Evolutionary conservation across 805 yeast genomes (phyloP), one percentile per base, ranked within the genome.

Genomic region (Saccharomycopsis javanensis): DNA sequence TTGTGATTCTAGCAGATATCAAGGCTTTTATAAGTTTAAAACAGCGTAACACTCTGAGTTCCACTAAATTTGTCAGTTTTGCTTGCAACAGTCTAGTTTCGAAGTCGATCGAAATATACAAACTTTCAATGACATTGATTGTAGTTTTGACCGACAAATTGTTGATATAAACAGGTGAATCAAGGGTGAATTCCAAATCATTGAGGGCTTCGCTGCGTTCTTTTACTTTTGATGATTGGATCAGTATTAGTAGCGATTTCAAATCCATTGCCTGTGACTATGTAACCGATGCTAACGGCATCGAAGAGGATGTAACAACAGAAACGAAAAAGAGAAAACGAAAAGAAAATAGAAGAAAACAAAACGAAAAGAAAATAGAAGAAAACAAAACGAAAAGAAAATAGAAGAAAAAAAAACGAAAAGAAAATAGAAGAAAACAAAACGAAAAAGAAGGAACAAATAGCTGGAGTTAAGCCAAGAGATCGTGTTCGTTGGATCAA

Each of bases 121-220:
- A 20, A 18, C 53, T 23, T 25, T 54, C 48, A 15, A 54, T 30
- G 1, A 54, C 20, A 35, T 13, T 15, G 7, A 13, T 54, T 15
- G 51, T 30, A 7, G 30, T 37, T 27, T 59, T 57, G 4, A 34
- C 51, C 5, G 53, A 20, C 4, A 53, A 16, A 18, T 57, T 51
- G 35, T 33, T 50, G 51, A 54, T 54, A 58, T 8, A 66, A 20
- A 35, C 55, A 46, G 13, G 59, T 33, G 23, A 54, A 16, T 37
- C 53, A 34, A 53, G 30, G 2, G 61, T 66, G 54, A 65, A 69
- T 10, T 73, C 73, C 28, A 80, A 62, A 28, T 66, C 70, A 20
- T 66, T 66, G 7, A 83, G 63, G 0, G 79, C 85, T 52, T 77
- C 80, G 60, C 72, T 79, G 38, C 88, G 69, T 13, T 81, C 86